A percentile compares a stretch with the other conserved stretches of the same genome.
Evolutionary conservation across 306 rosid species (phyloP).

Genomic region (Acmispon strigosus): DNA sequence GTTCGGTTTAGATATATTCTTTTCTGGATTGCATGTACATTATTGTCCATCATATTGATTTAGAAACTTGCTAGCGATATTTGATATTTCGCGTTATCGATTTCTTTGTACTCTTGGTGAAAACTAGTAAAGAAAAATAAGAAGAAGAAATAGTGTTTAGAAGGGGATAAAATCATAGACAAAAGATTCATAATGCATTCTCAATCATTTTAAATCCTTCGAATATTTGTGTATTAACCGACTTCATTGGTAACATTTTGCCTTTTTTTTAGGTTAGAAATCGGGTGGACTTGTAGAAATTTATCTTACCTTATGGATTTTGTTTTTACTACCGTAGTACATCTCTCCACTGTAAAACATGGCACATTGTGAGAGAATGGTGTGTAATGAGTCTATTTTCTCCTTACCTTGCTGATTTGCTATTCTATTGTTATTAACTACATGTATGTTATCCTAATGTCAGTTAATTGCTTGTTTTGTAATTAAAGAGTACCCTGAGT

Average conservation of each 20-base stretch:
- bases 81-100: constrained; percentile 22
- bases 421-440: too few species aligned
- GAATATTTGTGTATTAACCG: not conserved
- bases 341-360: too few species aligned
- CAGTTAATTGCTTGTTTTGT: too few species aligned
- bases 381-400: too few species aligned
- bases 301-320: too few species aligned
- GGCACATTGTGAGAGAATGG: too few species aligned
- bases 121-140: not conserved
- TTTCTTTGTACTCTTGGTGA: not conserved
- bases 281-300: too few species aligned
- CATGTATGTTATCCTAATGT: too few species aligned
- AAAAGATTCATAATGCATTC: not conserved
- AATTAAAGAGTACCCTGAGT: too few species aligned
- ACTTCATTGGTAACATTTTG: not conserved
- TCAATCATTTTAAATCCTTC: not conserved
- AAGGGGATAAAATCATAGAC: constrained; percentile 15
- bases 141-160: constrained; percentile 13
- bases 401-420: too few species aligned
- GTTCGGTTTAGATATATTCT: constrained; percentile 39
- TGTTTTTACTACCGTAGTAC: too few species aligned
- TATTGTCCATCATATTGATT: constrained; percentile 9
- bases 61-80: constrained; percentile 8
- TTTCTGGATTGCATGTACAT: constrained; percentile 31
- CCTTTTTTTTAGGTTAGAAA: too few species aligned